phyloP scores from a whole-genome alignment of 805 yeast species.

The Yarrowia sp. region DNA sequence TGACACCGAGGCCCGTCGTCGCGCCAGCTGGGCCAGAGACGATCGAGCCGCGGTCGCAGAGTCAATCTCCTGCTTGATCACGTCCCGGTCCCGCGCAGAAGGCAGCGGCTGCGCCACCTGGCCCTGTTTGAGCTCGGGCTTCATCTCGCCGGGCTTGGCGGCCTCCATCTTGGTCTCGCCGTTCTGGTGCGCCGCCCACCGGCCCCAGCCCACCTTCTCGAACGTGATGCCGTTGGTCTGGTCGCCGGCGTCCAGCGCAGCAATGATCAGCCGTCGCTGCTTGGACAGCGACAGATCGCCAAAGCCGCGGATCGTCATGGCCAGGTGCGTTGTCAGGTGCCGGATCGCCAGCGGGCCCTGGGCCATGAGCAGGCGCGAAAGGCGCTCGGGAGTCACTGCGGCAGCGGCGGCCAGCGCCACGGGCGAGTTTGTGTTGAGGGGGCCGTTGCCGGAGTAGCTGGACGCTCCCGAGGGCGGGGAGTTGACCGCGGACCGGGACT shows the following conservation, averaged over 20 bases:
- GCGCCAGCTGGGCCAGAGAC: constrained; percentile 21
- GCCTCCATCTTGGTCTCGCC: constrained; percentile 40
- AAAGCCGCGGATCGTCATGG: constrained; percentile 77
- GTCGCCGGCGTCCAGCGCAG: constrained; percentile 76
- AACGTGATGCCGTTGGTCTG: constrained; percentile 61
- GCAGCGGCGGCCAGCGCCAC: constrained; percentile 88
- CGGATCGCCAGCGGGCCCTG: constrained; percentile 93
- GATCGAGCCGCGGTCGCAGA: constrained; percentile 17
- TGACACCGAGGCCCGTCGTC: constrained; percentile 42
- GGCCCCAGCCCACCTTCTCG: constrained; percentile 98
- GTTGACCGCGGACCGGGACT: constrained; percentile 20
- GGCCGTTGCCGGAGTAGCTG: constrained; percentile 41
- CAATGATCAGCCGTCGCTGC: constrained; percentile 88
- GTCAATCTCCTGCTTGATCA: constrained; percentile 22
- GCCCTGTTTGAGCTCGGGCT: background rate
- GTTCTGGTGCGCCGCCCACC: constrained; percentile 77
- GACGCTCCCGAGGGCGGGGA: constrained; percentile 21
- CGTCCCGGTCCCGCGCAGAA: constrained; percentile 18
- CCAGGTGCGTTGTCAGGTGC: constrained; percentile 80
- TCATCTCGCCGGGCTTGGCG: constrained; percentile 3
- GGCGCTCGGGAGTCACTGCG: constrained; percentile 78
- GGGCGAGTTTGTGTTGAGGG: constrained; percentile 73
- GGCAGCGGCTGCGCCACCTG: background rate
- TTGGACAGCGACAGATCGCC: constrained; percentile 82
- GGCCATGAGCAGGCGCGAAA: constrained; percentile 68